Conservation (phyloP, 202 grass and related monocot species). For the Brachypodium distachyon region DNA sequence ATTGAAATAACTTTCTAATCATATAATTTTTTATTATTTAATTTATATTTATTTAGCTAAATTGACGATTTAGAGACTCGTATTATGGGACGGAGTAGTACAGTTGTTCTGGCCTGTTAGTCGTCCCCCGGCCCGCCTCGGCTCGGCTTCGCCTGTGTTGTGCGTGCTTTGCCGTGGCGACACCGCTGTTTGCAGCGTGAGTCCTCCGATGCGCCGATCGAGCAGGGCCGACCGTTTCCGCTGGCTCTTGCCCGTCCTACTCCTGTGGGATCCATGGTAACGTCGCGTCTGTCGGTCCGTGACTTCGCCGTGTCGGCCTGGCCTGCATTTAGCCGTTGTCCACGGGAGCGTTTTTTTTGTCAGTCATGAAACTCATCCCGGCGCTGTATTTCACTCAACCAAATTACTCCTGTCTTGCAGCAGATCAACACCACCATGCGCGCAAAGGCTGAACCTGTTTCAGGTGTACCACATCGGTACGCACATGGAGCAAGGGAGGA, state of each 20-base stretch:
- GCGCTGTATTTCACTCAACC: background rate
- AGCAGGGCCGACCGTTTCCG: constrained; percentile 14
- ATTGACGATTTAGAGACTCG: too few relatives aligned
- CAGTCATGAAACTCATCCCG: background rate
- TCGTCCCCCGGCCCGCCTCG: background rate
- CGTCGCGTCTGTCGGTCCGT: constrained; percentile 10
- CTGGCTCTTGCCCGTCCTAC: background rate
- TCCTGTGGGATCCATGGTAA: background rate
- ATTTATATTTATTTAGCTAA: too few relatives aligned
- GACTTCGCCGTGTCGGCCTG: background rate
- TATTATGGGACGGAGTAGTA: too few relatives aligned
- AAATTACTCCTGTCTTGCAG: background rate
- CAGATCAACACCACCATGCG: background rate
- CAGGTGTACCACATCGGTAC: background rate
- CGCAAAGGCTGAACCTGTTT: background rate
- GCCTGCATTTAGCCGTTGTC: background rate
- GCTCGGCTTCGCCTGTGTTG: background rate
- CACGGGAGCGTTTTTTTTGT: background rate
- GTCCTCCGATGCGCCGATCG: constrained; percentile 19
- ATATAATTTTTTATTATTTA: too few relatives aligned
- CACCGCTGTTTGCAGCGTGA: constrained; percentile 20
- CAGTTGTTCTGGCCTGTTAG: background rate
- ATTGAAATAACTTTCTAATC: too few relatives aligned
- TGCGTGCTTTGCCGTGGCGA: constrained; percentile 33
- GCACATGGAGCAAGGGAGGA: background rate